These are phyloP conservation scores for Suhomyces kilbournensis DNA, from an alignment of 805 yeast species.

Conservation along the genomic window DNA sequence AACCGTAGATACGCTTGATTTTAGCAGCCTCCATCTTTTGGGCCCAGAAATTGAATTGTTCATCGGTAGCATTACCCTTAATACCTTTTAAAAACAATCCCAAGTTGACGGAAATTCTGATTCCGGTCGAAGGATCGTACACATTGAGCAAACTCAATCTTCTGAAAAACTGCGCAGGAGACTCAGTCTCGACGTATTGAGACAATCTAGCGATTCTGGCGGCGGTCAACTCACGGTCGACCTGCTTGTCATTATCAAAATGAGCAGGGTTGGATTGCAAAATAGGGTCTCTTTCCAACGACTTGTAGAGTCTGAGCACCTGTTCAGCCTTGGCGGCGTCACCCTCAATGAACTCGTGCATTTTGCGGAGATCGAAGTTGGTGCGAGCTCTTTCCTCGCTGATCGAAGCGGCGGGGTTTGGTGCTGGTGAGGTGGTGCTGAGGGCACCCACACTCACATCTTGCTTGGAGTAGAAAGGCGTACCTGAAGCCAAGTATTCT, in stretches of 20 bases:
- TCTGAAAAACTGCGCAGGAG: constrained; percentile 49
- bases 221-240: constrained; percentile 61
- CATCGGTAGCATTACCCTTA: constrained; percentile 83
- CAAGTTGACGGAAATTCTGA: constrained; percentile 83
- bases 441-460: not conserved
- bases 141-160: constrained; percentile 58
- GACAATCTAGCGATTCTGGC: constrained; percentile 60
- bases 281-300: constrained; percentile 63
- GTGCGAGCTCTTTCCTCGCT: constrained; percentile 46
- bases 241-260: constrained; percentile 55
- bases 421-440: constrained; percentile 15
- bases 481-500: not conserved
- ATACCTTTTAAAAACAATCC: constrained; percentile 81
- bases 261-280: constrained; percentile 50
- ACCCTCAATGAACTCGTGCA: constrained; percentile 59
- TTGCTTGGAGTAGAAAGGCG: not conserved
- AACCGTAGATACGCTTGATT: constrained; percentile 58
- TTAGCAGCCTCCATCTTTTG: constrained; percentile 59
- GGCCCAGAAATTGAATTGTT: constrained; percentile 83
- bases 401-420: constrained; percentile 34
- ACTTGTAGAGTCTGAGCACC: constrained; percentile 33
- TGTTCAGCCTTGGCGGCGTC: constrained; percentile 43
- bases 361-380: constrained; percentile 28
- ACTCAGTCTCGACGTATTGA: constrained; percentile 53
- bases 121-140: constrained; percentile 75